phyloP scores from a whole-genome alignment of 192 early-diverging fungal species.

The Phlyctochytrium bullatum region DNA sequence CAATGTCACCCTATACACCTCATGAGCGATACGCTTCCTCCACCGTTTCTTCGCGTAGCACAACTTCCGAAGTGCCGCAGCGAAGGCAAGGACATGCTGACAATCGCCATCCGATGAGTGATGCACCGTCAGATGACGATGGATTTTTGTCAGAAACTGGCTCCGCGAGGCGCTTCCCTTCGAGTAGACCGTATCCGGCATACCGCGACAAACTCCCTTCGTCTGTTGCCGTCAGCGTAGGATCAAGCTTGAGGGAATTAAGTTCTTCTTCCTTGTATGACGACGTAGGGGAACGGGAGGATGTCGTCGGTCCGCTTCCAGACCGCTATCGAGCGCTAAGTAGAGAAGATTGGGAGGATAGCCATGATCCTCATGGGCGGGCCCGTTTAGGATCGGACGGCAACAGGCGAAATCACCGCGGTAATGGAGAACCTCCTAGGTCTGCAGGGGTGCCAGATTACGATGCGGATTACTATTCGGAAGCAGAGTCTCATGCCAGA shows the following conservation, averaged over 20 bases:
- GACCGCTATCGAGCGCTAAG: too few relatives aligned
- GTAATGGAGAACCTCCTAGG: too few relatives aligned
- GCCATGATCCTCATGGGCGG: neutral
- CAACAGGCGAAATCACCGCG: too few relatives aligned
- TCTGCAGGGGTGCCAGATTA: neutral
- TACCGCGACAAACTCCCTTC: neutral
- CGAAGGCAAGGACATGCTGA: too few relatives aligned
- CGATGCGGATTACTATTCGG: conserved; percentile 2
- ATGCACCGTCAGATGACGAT: neutral
- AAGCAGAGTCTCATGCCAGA: neutral
- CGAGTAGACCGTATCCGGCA: neutral
- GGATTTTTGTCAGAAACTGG: neutral
- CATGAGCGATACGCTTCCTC: neutral
- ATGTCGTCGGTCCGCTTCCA: too few relatives aligned
- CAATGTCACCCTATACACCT: neutral
- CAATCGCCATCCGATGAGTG: conserved; percentile 1
- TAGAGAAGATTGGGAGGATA: neutral
- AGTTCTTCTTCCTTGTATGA: too few relatives aligned
- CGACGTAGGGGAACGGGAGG: too few relatives aligned
- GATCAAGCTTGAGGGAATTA: neutral
- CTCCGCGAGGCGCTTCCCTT: neutral
- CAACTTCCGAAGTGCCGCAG: too few relatives aligned
- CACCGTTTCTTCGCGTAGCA: neutral
- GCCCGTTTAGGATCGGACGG: neutral
- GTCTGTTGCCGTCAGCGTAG: neutral